These are phyloP conservation scores for Citrus glauca DNA, from an alignment of 345 rosid genomes.

Conservation along the genomic window DNA sequence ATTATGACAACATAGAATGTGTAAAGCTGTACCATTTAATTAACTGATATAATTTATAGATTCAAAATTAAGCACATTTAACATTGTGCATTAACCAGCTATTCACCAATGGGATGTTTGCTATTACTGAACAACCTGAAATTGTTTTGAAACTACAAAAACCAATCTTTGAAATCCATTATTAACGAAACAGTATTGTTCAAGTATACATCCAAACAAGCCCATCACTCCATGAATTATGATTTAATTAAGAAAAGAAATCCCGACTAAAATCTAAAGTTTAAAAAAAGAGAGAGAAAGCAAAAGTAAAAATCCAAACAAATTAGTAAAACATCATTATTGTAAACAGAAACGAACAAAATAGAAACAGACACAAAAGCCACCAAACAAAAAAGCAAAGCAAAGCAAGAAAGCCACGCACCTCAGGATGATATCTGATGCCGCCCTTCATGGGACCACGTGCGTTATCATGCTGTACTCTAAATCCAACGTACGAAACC, in stretches of 20 bases:
- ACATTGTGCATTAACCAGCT: not conserved
- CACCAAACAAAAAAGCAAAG: not conserved
- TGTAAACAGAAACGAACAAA: not conserved
- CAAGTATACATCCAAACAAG: not conserved
- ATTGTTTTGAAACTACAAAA: not conserved
- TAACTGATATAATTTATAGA: not conserved
- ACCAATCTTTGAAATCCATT: not conserved
- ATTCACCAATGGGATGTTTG: not conserved
- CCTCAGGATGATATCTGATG: conserved; percentile 99
- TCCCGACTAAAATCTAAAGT: not conserved
- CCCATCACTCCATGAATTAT: not conserved
- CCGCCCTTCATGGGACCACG: conserved; percentile 99
- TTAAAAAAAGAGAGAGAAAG: not conserved
- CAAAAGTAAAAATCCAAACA: not conserved
- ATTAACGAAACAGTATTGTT: not conserved
- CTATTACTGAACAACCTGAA: not conserved
- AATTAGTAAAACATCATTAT: not conserved
- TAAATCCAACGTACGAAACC: conserved; percentile 81
- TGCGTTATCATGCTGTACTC: conserved; percentile 97
- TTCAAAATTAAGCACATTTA: not conserved
- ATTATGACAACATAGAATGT: not conserved
- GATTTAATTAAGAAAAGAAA: not conserved
- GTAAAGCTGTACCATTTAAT: not conserved
- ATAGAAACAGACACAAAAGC: not conserved
- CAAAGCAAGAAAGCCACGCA: not conserved